A percentile compares a stretch with the other conserved stretches of the same genome.
Evolutionary conservation across 73 alveolate genomes (phyloP).

Genomic region (Paramecium tetraurelia): DNA sequence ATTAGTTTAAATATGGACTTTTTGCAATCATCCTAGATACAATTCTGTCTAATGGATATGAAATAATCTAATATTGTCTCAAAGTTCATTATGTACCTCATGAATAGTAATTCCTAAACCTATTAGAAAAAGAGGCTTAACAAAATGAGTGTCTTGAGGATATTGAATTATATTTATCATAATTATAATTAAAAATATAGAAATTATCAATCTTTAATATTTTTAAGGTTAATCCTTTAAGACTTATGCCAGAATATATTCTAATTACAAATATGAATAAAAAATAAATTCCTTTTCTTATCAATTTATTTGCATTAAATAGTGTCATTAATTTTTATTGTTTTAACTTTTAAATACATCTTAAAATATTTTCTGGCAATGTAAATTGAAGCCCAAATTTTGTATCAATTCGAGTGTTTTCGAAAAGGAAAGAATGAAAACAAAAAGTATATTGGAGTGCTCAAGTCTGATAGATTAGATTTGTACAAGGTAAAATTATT

Average conservation of each 20-base stretch:
- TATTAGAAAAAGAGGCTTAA: background rate
- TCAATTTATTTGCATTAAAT: background rate
- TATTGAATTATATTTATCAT: constrained; percentile 36
- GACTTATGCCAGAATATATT: background rate
- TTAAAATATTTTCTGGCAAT: background rate
- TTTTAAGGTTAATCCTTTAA: background rate
- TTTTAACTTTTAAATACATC: background rate
- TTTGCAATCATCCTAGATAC: background rate
- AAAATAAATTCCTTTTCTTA: background rate
- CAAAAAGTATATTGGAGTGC: background rate
- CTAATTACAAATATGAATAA: background rate
- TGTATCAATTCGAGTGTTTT: background rate
- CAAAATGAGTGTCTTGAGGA: constrained; percentile 36
- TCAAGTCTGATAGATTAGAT: background rate
- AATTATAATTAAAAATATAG: background rate
- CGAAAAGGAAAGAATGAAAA: background rate
- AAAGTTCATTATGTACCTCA: background rate
- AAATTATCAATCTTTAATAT: background rate
- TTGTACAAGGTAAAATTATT: background rate
- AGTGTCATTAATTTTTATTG: background rate
- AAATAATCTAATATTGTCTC: background rate
- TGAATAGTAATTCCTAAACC: background rate
- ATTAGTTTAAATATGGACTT: background rate
- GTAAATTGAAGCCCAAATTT: background rate
- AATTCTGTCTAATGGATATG: constrained; percentile 31